Percentiles rank a stretch among this genome's conserved stretches.
These are phyloP conservation scores for Stylosanthes scabra DNA, from an alignment of 331 rosid species.

Conservation along the genomic window DNA sequence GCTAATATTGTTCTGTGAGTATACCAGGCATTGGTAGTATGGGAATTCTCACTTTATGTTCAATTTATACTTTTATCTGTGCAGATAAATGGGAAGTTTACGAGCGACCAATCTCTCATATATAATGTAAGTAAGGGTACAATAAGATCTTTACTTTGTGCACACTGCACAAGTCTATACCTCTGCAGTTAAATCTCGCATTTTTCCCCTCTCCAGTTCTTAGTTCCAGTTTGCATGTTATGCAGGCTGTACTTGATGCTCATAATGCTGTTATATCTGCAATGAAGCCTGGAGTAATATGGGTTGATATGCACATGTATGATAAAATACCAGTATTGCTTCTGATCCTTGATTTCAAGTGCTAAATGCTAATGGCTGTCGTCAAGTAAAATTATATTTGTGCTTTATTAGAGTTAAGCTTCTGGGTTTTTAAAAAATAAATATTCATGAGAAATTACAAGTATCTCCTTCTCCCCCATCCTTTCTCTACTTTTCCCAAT, in stretches of 20 bases:
- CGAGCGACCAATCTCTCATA: slow-evolving; percentile 76
- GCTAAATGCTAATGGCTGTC: slow-evolving; percentile 30
- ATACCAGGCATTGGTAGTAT: not conserved
- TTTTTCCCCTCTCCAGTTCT: slow-evolving; percentile 27
- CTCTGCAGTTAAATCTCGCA: slow-evolving; percentile 25
- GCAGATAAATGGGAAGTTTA: slow-evolving; percentile 93
- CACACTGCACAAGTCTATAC: slow-evolving; percentile 8
- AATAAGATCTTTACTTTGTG: slow-evolving; percentile 17
- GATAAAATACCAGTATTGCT: slow-evolving; percentile 25
- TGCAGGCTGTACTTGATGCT: slow-evolving; percentile 94
- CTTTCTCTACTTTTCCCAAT: not conserved
- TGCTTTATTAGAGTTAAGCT: slow-evolving; percentile 16
- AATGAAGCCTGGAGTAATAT: slow-evolving; percentile 81
- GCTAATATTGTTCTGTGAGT: not conserved
- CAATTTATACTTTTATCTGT: slow-evolving; percentile 33
- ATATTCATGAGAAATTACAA: slow-evolving; percentile 19
- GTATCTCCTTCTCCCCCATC: not conserved
- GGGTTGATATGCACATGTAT: slow-evolving; percentile 94
- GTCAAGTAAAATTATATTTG: slow-evolving; percentile 46
- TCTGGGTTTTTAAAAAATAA: slow-evolving; percentile 18
- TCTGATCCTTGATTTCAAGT: slow-evolving; percentile 33
- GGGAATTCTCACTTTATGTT: not conserved
- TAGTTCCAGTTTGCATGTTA: slow-evolving; percentile 36
- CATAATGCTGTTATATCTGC: slow-evolving; percentile 79
- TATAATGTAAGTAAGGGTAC: slow-evolving; percentile 65